These are phyloP conservation scores for Pythium periplocum DNA, from an alignment of 352 stramenopile species.

Conservation along the genomic window DNA sequence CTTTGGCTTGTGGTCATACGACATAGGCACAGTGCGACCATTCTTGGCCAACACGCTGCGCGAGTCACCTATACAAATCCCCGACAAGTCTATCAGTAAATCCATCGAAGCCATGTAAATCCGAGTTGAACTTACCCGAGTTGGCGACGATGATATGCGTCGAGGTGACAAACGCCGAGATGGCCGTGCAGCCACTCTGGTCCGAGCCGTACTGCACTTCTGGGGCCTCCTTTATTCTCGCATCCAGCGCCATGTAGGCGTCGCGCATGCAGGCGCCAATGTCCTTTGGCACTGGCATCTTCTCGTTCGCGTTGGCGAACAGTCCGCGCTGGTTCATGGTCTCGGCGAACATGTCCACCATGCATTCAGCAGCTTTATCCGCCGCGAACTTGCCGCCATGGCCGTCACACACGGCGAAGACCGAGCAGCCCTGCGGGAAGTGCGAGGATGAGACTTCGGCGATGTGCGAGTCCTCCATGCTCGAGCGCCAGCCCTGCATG, in stretches of 20 bases:
- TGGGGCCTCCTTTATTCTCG: slow-evolving; percentile 44
- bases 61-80: slow-evolving; percentile 47
- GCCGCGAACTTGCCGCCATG: slow-evolving; percentile 61
- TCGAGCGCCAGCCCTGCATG: slow-evolving; percentile 82
- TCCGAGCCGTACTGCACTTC: slow-evolving; percentile 47
- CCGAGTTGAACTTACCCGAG: slow-evolving; percentile 26
- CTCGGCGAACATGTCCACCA: slow-evolving; percentile 30
- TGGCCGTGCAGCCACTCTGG: slow-evolving; percentile 74
- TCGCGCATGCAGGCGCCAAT: slow-evolving; percentile 57
- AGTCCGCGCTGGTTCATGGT: slow-evolving; percentile 27
- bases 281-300: slow-evolving; percentile 33
- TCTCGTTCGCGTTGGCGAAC: slow-evolving; percentile 21
- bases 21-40: slow-evolving; percentile 60
- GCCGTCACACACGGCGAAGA: slow-evolving; percentile 82
- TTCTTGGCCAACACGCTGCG: slow-evolving; percentile 62
- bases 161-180: slow-evolving; percentile 60
- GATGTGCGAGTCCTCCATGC: slow-evolving; percentile 81
- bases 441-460: slow-evolving; percentile 36
- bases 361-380: slow-evolving; percentile 38
- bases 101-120: too few relatives aligned
- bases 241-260: slow-evolving; percentile 63
- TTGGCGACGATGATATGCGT: slow-evolving; percentile 80
- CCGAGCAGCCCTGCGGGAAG: slow-evolving; percentile 40
- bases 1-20: slow-evolving; percentile 90
- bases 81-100: too few relatives aligned